A percentile compares a stretch with the other conserved stretches of the same genome.
These are phyloP conservation scores for Priceomyces fermenticarens DNA, from an alignment of 805 yeast species.

Conservation along the genomic window DNA sequence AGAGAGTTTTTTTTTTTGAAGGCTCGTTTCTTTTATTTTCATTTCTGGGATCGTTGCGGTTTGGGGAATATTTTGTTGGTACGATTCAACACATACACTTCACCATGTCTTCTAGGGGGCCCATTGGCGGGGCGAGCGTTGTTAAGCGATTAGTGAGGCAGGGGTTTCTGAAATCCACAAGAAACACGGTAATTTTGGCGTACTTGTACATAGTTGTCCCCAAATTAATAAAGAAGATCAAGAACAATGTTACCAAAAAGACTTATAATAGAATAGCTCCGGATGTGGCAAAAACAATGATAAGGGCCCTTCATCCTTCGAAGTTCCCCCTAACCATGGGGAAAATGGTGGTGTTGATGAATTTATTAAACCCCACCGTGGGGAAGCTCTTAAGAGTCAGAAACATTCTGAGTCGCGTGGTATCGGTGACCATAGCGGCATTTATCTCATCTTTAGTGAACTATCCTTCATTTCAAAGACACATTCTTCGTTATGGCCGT, in stretches of 20 bases:
- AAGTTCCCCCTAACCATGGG: constrained; percentile 26
- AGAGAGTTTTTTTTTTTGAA: too few relatives aligned
- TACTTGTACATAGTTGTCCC: constrained; percentile 25
- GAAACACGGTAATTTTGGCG: constrained; percentile 22
- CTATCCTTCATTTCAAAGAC: constrained; percentile 32
- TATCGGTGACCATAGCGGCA: constrained; percentile 21
- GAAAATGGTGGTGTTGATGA: constrained; percentile 20
- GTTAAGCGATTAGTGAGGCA: not conserved
- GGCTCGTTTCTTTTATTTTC: too few relatives aligned
- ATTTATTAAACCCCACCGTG: constrained; percentile 13
- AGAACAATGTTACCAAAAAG: constrained; percentile 6
- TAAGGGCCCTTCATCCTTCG: constrained; percentile 17
- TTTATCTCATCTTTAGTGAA: constrained; percentile 25
- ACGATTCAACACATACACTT: too few relatives aligned
- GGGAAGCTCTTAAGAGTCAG: constrained; percentile 2
- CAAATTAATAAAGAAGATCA: constrained; percentile 11
- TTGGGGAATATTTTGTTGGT: too few relatives aligned
- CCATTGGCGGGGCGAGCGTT: not conserved
- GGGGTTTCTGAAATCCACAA: constrained; percentile 6
- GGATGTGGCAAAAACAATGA: constrained; percentile 11
- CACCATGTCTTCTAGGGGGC: not conserved
- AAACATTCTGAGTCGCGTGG: constrained; percentile 3
- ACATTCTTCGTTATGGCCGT: constrained; percentile 26
- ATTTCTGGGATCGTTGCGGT: too few relatives aligned
- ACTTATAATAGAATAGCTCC: constrained; percentile 4